phyloP scores from a whole-genome alignment of 2,329 filamentous ascomycete species.

The Ascosphaera acerosa region DNA sequence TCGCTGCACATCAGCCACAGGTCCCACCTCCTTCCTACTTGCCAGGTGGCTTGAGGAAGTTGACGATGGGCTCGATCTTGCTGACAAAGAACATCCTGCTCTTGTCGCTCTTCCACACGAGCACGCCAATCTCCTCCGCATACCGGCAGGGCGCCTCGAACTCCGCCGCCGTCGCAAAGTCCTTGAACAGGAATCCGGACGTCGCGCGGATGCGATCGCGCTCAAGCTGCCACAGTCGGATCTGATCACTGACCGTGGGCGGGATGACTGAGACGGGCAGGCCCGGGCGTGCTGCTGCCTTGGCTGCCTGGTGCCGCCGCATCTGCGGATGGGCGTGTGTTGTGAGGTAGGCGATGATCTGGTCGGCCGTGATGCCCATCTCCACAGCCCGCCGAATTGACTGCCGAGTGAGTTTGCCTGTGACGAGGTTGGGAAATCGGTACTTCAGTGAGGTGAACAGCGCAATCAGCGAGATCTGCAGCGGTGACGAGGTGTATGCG shows the following conservation, averaged over 20 bases:
- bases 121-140: constrained; percentile 70
- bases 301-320: constrained; percentile 31
- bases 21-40: too few species aligned
- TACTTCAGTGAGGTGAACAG: constrained; percentile 74
- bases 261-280: constrained; percentile 43
- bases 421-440: constrained; percentile 84
- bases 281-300: constrained; percentile 16
- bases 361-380: constrained; percentile 78
- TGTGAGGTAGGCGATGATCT: constrained; percentile 81
- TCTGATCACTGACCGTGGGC: constrained; percentile 91
- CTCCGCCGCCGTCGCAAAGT: constrained; percentile 48
- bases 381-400: constrained; percentile 71
- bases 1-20: too few species aligned
- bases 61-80: constrained; percentile 57
- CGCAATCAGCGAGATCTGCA: constrained; percentile 81
- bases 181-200: constrained; percentile 65
- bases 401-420: constrained; percentile 67
- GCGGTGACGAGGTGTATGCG: constrained; percentile 78
- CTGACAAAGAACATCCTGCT: constrained; percentile 78
- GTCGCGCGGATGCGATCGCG: constrained; percentile 79
- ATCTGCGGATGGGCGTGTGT: constrained; percentile 91
- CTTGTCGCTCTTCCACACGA: constrained; percentile 62
- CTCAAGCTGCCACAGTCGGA: constrained; percentile 90
- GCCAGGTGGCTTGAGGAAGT: neutral
- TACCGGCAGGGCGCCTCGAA: constrained; percentile 31